phyloP scores from a whole-genome alignment of 2,329 filamentous ascomycete species.

The Neurospora sp. region DNA sequence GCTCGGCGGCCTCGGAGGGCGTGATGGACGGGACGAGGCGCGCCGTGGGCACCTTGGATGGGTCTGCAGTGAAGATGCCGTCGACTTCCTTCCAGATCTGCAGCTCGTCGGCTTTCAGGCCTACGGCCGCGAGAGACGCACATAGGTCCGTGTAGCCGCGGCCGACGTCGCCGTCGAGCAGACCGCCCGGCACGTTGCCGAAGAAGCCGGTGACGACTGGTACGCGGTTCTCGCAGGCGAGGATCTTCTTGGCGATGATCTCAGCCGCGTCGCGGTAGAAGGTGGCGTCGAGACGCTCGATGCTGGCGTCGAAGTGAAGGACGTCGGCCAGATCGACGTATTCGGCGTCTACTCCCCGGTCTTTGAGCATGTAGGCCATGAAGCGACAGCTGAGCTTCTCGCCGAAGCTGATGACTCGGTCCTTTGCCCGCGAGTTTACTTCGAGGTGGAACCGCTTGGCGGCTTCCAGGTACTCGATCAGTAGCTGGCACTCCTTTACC shows the following conservation, averaged over 20 bases:
- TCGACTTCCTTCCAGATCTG: slow-evolving; percentile 99
- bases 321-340: slow-evolving; percentile 85
- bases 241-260: slow-evolving; percentile 53
- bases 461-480: slow-evolving; percentile 62
- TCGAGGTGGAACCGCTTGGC: slow-evolving; percentile 60
- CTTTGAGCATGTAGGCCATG: slow-evolving; percentile 75
- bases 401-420: slow-evolving; percentile 86
- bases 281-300: slow-evolving; percentile 48
- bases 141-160: slow-evolving; percentile 96
- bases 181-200: slow-evolving; percentile 79
- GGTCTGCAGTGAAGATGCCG: slow-evolving; percentile 49
- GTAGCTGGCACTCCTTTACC: slow-evolving; percentile 66
- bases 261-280: slow-evolving; percentile 61
- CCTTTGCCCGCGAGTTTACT: slow-evolving; percentile 68
- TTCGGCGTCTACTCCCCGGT: slow-evolving; percentile 71
- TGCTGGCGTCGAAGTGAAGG: slow-evolving; percentile 52
- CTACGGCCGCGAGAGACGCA: slow-evolving; percentile 83
- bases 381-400: slow-evolving; percentile 93
- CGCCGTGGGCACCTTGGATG: slow-evolving; percentile 86
- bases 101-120: slow-evolving; percentile 74
- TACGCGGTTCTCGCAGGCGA: slow-evolving; percentile 54
- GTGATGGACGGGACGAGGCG: slow-evolving; percentile 80
- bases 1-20: slow-evolving; percentile 85
- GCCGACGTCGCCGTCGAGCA: slow-evolving; percentile 81
- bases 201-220: slow-evolving; percentile 91